Conservation (phyloP, 768 basidiomycete species). For the Leucocoprinus sp. region DNA sequence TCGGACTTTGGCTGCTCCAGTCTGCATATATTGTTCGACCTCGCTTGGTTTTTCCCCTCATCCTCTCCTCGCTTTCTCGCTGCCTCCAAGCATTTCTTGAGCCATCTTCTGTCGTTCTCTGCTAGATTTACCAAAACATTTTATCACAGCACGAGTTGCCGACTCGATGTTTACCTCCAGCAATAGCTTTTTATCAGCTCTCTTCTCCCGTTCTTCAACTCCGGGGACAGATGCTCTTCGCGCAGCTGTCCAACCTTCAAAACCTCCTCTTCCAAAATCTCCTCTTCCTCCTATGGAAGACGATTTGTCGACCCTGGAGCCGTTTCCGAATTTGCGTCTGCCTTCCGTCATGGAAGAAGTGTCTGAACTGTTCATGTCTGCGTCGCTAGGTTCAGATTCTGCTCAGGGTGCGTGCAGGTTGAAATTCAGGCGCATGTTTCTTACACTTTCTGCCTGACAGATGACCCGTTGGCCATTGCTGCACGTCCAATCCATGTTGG, state of each 20-base stretch:
- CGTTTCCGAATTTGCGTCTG: background rate
- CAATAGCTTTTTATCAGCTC: too few species aligned
- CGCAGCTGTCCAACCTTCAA: too few species aligned
- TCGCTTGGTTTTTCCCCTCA: background rate
- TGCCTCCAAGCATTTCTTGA: too few species aligned
- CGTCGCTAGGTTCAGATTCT: background rate
- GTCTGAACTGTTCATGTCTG: constrained; percentile 6
- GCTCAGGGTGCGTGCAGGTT: background rate
- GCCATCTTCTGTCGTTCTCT: too few species aligned
- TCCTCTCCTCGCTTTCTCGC: background rate
- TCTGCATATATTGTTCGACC: constrained; percentile 6
- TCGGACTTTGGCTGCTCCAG: background rate
- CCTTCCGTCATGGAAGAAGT: constrained; percentile 2
- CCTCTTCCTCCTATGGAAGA: background rate
- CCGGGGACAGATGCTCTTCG: too few species aligned
- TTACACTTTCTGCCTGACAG: background rate
- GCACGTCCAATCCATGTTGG: constrained; percentile 4
- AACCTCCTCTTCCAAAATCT: background rate
- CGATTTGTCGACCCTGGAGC: background rate
- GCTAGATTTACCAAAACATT: too few species aligned
- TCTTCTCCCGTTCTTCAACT: too few species aligned
- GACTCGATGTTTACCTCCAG: too few species aligned
- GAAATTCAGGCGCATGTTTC: background rate
- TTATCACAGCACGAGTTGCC: background rate
- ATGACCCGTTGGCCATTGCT: background rate